Evolutionary conservation across 805 yeast genomes (phyloP).

Genomic region (Pichia eremophila): DNA sequence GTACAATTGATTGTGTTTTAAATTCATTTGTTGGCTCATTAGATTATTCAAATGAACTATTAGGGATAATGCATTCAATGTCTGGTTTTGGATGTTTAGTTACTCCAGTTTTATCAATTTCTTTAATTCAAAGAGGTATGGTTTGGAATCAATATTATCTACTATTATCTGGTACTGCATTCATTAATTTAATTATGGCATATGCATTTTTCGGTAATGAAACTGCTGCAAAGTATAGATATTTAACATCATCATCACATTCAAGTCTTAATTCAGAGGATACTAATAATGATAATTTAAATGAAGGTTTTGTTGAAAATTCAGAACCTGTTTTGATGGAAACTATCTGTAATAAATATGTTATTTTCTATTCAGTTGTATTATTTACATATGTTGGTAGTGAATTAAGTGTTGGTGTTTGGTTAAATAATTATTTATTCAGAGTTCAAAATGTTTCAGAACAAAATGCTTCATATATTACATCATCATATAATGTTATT

Average conservation of each 20-base stretch:
- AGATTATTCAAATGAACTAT: constrained; percentile 37
- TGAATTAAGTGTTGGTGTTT: constrained; percentile 45
- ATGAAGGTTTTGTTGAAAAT: neutral
- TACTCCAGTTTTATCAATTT: constrained; percentile 38
- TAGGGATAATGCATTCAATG: constrained; percentile 44
- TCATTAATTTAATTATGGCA: constrained; percentile 18
- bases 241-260: constrained; percentile 11
- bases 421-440: constrained; percentile 40
- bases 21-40: constrained; percentile 44
- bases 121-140: constrained; percentile 28
- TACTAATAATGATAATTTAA: neutral
- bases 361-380: constrained; percentile 32
- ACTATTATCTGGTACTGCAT: constrained; percentile 25
- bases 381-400: constrained; percentile 44
- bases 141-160: constrained; percentile 39
- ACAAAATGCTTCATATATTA: constrained; percentile 34
- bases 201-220: constrained; percentile 31
- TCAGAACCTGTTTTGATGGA: constrained; percentile 12
- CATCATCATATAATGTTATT: constrained; percentile 45
- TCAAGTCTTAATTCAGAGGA: neutral
- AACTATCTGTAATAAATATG: constrained; percentile 27
- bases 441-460: constrained; percentile 32
- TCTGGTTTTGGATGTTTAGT: constrained; percentile 47
- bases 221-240: constrained; percentile 35
- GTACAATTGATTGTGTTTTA: constrained; percentile 45